Conservation (phyloP, 192 early-diverging fungal genomes). For the Piromyces finnis region DNA sequence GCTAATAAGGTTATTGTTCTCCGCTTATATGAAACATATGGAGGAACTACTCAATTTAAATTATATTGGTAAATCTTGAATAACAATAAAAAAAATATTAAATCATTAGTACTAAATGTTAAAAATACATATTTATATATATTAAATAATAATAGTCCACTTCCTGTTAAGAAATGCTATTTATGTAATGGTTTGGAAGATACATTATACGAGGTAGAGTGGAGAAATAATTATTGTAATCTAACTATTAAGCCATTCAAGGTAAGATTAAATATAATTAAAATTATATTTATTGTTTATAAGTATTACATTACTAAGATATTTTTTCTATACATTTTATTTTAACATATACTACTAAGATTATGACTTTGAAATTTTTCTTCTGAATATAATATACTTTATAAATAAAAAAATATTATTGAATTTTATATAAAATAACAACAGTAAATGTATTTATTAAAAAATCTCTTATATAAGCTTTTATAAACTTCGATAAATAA, state of each 20-base stretch:
- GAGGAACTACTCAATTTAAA: constrained; percentile 49
- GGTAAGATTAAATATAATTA: too few relatives aligned
- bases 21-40: constrained; percentile 80
- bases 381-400: not conserved
- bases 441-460: too few relatives aligned
- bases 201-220: constrained; percentile 9
- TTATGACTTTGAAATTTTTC: not conserved
- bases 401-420: not conserved
- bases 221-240: not conserved
- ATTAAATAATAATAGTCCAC: constrained; percentile 11
- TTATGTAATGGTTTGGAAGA: constrained; percentile 73
- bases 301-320: too few relatives aligned
- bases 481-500: too few relatives aligned
- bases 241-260: not conserved
- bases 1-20: constrained; percentile 41
- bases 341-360: not conserved
- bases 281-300: too few relatives aligned
- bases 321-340: too few relatives aligned
- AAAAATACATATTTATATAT: not conserved
- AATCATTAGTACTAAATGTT: too few relatives aligned
- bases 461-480: too few relatives aligned
- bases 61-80: constrained; percentile 39
- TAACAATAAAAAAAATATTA: too few relatives aligned
- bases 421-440: not conserved
- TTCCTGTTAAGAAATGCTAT: constrained; percentile 23